phyloP scores from a whole-genome alignment of 148 eudicot genomes.

The Arbutus unedo region DNA sequence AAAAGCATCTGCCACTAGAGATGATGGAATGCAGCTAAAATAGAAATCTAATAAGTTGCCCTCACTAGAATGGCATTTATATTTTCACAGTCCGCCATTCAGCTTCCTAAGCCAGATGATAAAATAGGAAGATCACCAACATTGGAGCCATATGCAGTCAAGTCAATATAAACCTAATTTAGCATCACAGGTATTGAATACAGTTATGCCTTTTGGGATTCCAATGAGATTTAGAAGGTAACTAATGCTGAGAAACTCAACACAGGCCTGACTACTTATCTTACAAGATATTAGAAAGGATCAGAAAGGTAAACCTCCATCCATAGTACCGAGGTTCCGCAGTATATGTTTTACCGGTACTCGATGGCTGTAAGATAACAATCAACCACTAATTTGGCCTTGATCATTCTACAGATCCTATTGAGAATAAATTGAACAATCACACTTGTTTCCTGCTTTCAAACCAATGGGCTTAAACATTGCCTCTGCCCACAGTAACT shows the following conservation, averaged over 20 bases:
- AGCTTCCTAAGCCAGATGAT: neutral
- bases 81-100: neutral
- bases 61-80: neutral
- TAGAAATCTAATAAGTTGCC: neutral
- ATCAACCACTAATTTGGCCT: neutral
- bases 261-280: neutral
- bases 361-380: neutral
- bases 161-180: neutral
- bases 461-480: neutral
- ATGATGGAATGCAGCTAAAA: neutral
- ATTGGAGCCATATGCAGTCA: no score
- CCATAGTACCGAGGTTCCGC: neutral
- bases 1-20: neutral
- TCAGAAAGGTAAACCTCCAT: neutral
- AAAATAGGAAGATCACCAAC: neutral
- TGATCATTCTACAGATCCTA: neutral
- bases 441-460: neutral
- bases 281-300: neutral
- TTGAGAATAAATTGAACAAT: neutral
- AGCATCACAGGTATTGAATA: neutral
- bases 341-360: neutral
- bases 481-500: neutral
- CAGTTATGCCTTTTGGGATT: neutral
- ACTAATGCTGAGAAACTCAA: neutral
- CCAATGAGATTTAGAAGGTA: neutral